Conservation (phyloP, 192 early-diverging fungal species). For the Backusella westeae region DNA sequence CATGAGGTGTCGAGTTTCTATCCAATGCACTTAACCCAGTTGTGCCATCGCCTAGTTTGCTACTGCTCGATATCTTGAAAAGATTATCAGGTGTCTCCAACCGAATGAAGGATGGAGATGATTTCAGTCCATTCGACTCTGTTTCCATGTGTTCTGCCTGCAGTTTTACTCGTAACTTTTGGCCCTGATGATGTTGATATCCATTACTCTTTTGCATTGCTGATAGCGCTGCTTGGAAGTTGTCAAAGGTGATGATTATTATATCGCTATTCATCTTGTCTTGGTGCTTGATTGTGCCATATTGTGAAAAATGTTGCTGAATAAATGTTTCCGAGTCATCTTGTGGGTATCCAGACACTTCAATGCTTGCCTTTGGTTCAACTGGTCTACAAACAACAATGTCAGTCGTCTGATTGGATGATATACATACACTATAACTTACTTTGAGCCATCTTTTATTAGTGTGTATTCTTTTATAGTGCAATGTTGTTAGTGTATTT, state of each 20-base stretch:
- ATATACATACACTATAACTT: background rate
- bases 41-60: background rate
- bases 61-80: background rate
- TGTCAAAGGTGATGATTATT: background rate
- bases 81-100: background rate
- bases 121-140: background rate
- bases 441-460: background rate
- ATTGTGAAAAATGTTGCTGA: background rate
- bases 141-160: background rate
- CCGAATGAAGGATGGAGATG: background rate
- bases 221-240: background rate
- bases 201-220: background rate
- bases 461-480: background rate
- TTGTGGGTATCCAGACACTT: conserved; percentile 4
- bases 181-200: background rate
- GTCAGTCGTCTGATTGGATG: background rate
- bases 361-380: conserved; percentile 1
- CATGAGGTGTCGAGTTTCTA: conserved; percentile 22
- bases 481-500: background rate
- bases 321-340: background rate
- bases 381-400: background rate
- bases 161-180: background rate
- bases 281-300: background rate
- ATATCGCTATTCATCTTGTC: background rate
- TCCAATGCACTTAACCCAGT: background rate